Evolutionary conservation across 2,329 filamentous ascomycete species (phyloP).

Genomic region (Zasmidium cellare): DNA sequence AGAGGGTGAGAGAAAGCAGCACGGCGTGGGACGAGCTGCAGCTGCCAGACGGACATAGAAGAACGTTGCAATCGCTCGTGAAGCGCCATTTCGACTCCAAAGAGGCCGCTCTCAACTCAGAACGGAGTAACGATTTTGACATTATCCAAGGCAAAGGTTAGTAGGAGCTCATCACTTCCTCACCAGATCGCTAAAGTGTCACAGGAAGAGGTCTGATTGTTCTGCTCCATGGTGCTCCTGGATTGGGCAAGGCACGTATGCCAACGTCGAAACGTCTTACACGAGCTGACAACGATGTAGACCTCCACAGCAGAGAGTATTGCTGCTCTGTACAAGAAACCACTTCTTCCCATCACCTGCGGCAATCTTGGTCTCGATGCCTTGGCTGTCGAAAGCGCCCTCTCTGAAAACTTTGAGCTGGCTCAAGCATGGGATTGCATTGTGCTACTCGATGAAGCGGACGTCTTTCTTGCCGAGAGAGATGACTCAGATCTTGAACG

Average conservation of each 20-base stretch:
- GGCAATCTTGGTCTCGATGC: conserved; percentile 18
- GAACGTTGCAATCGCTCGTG: not conserved
- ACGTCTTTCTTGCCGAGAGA: conserved; percentile 35
- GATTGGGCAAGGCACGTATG: conserved; percentile 23
- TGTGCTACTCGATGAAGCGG: conserved; percentile 40
- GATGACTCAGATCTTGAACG: conserved; percentile 19
- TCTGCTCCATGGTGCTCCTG: conserved; percentile 25
- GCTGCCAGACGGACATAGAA: not conserved
- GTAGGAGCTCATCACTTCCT: too few species aligned
- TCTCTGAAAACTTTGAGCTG: conserved; percentile 16
- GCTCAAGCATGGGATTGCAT: conserved; percentile 27
- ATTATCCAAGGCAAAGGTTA: conserved; percentile 17
- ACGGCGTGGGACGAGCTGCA: conserved; percentile 7
- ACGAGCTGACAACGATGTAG: not conserved
- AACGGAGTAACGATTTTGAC: not conserved
- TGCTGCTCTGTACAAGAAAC: conserved; percentile 15
- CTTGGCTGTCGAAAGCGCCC: conserved; percentile 9
- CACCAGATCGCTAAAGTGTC: too few species aligned
- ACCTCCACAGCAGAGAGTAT: conserved; percentile 20
- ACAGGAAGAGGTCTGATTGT: conserved; percentile 12
- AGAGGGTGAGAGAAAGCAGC: too few species aligned
- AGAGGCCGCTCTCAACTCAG: not conserved
- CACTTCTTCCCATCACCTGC: conserved; percentile 23
- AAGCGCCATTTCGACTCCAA: not conserved
- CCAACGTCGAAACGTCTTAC: not conserved